These are phyloP conservation scores for Carpinus viminea DNA, from an alignment of 306 rosid genomes.

Conservation along the genomic window DNA sequence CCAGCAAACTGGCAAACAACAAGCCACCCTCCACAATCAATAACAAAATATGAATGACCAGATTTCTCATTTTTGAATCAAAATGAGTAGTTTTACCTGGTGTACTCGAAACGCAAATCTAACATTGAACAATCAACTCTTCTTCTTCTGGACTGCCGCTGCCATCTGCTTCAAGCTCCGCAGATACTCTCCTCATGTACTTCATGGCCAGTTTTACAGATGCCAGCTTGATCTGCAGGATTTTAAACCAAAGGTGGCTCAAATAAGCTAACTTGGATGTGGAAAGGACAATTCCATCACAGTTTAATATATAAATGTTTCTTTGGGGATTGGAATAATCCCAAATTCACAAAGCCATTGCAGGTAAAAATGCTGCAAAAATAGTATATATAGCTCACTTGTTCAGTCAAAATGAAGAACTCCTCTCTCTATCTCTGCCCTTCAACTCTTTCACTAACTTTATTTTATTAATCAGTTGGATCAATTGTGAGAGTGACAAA, in stretches of 20 bases:
- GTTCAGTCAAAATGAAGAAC: neutral
- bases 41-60: neutral
- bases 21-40: neutral
- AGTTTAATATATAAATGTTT: too few relatives aligned
- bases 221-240: slow-evolving; percentile 85
- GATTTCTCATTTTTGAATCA: neutral
- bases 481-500: too few relatives aligned
- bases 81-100: slow-evolving; percentile 55
- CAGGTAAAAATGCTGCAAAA: neutral
- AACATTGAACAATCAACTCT: slow-evolving; percentile 92
- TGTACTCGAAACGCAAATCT: slow-evolving; percentile 96
- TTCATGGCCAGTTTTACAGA: slow-evolving; percentile 93
- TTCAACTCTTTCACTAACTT: too few relatives aligned
- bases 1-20: slow-evolving; percentile 81
- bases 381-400: neutral
- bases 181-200: slow-evolving; percentile 94
- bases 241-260: slow-evolving; percentile 15
- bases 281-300: too few relatives aligned
- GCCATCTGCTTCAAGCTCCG: slow-evolving; percentile 83
- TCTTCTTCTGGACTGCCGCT: slow-evolving; percentile 94
- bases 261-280: slow-evolving; percentile 19
- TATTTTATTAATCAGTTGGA: too few relatives aligned
- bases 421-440: too few relatives aligned
- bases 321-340: neutral
- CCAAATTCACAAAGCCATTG: neutral